Conservation (phyloP, 2,329 filamentous ascomycete species). For the Cadophora gregata region DNA sequence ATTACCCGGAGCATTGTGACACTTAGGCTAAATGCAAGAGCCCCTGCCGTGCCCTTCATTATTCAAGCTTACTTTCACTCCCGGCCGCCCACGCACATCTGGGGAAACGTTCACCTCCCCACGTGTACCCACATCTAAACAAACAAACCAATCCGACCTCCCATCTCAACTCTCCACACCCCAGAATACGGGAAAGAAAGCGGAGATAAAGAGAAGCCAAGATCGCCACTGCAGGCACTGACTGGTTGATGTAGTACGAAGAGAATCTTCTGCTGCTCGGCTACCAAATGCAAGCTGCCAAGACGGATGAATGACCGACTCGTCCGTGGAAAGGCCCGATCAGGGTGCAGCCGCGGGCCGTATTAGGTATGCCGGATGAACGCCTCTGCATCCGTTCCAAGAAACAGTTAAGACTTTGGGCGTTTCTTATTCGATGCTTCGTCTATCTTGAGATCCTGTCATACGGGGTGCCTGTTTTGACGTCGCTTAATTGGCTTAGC, state of each 20-base stretch:
- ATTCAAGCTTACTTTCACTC: constrained; percentile 11
- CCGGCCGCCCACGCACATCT: neutral
- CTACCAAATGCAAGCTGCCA: neutral
- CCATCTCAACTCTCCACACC: neutral
- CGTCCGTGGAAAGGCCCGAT: constrained; percentile 1
- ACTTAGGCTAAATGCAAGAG: neutral
- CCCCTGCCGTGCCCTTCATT: neutral
- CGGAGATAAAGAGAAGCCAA: neutral
- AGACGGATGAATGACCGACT: constrained; percentile 11
- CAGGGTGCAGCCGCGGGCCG: neutral
- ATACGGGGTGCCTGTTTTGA: neutral
- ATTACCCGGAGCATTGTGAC: constrained; percentile 5
- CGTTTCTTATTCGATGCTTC: constrained; percentile 9
- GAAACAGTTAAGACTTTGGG: constrained; percentile 6
- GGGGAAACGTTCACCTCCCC: neutral
- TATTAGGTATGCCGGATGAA: neutral
- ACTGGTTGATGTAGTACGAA: neutral
- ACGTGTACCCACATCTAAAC: neutral
- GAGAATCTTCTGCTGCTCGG: neutral
- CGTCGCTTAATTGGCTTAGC: neutral
- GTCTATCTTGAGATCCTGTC: neutral
- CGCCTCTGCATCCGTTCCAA: neutral
- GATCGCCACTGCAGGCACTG: constrained; percentile 1
- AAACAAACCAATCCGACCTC: neutral
- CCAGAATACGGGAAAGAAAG: constrained; percentile 1